Conservation (phyloP, 106 monocot species). For the Allium cepa region DNA sequence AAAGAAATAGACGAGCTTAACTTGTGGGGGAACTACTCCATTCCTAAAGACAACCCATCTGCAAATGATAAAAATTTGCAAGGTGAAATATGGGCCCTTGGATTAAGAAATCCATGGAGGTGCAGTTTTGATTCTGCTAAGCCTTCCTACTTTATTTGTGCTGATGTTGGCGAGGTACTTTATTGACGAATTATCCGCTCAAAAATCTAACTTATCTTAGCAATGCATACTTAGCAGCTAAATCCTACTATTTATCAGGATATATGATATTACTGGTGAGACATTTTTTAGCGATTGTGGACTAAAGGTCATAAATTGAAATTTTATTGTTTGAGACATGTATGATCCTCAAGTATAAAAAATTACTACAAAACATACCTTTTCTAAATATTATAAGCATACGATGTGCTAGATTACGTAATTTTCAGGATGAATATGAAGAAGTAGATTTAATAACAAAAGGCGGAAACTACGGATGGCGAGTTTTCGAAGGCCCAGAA, state of each 20-base stretch:
- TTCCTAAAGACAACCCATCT: constrained; percentile 79
- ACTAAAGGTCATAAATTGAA: too few relatives aligned
- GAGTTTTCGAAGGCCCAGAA: constrained; percentile 61
- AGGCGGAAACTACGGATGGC: constrained; percentile 93
- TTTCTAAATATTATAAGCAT: background rate
- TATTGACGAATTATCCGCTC: background rate
- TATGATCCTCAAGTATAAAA: background rate
- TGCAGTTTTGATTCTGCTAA: constrained; percentile 86
- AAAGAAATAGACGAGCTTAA: constrained; percentile 43
- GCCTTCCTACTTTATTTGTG: constrained; percentile 81
- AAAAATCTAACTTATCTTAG: too few relatives aligned
- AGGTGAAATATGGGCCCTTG: constrained; percentile 82
- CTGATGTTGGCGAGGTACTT: constrained; percentile 74
- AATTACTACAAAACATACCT: background rate
- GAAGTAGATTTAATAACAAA: constrained; percentile 81
- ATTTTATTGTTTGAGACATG: too few relatives aligned
- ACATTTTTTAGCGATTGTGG: background rate
- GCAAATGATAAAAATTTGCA: constrained; percentile 33
- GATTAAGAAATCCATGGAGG: constrained; percentile 91
- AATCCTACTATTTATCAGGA: too few relatives aligned
- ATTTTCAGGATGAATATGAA: constrained; percentile 58
- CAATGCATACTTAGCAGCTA: too few relatives aligned
- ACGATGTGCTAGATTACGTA: background rate
- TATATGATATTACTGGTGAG: background rate
- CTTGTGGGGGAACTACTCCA: constrained; percentile 86